phyloP scores from a whole-genome alignment of 1,284 basidiomycete genomes.

The Cerrena zonata region DNA sequence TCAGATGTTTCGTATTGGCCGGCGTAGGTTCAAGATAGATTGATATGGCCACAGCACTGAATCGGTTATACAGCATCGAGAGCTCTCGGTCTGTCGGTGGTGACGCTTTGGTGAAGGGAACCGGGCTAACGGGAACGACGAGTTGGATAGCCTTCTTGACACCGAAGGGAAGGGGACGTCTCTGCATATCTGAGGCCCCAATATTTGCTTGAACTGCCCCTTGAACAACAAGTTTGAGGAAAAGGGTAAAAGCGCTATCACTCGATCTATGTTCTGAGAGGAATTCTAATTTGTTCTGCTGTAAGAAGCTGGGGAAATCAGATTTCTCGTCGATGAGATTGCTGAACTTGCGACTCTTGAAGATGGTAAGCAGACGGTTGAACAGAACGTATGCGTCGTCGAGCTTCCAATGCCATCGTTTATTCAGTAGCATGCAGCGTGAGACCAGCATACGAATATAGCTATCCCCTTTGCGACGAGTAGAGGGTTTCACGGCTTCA shows the following conservation, averaged over 20 bases:
- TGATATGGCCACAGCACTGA: conserved; percentile 72
- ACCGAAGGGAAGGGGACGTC: conserved; percentile 17
- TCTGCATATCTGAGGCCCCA: not conserved
- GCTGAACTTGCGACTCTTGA: conserved; percentile 74
- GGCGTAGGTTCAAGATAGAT: conserved; percentile 64
- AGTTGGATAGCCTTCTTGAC: conserved; percentile 75
- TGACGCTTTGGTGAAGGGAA: conserved; percentile 55
- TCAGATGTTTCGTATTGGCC: conserved; percentile 44
- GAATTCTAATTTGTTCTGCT: conserved; percentile 50
- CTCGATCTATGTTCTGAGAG: conserved; percentile 46
- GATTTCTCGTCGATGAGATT: conserved; percentile 71
- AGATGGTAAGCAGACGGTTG: conserved; percentile 67
- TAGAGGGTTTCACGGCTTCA: conserved; percentile 39
- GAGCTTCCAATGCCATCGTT: conserved; percentile 73
- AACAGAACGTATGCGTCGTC: conserved; percentile 57
- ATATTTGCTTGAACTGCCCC: conserved; percentile 35
- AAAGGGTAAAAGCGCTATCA: conserved; percentile 77
- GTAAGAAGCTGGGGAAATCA: conserved; percentile 78
- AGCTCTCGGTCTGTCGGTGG: conserved; percentile 56
- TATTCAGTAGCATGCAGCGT: conserved; percentile 68
- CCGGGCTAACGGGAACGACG: conserved; percentile 68
- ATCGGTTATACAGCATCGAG: conserved; percentile 83
- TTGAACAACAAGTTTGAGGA: conserved; percentile 71
- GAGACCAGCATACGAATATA: conserved; percentile 73
- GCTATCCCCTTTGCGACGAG: conserved; percentile 54